Evolutionary conservation across 352 stramenopile species (phyloP), one percentile per base, ranked within the genome.

Genomic region (Pythium phragmitis): DNA sequence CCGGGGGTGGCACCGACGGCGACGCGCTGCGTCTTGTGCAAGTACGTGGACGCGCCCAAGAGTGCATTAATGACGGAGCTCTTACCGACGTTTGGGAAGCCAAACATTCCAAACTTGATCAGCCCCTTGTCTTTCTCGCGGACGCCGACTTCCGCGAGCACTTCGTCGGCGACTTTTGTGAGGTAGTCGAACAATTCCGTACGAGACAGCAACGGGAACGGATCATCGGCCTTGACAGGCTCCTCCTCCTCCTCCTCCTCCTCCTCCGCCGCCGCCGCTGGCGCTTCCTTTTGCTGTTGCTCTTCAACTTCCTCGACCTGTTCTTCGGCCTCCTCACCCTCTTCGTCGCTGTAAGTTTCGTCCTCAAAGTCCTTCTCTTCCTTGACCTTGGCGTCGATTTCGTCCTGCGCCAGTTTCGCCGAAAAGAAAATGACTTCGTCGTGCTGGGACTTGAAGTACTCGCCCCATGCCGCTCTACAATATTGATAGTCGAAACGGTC

Each of bases 31-130:
- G 91, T 92, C 69, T 94, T 92, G 81, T 99, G 97, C 36, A 87
- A 91, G 69, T 96, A 95, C 50, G 96, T 98, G 13, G 94, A 98
- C 50, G 92, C 96, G 50, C 97, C 97, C 21, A 99, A 80, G 26
- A 99, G 79, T 34, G 98, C 97, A 73, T 99, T 99, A 70, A 99
- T 99, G 36, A 99, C 89, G 26, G 92, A 99, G 67, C 85, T 98
- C 83, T 99, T 99, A 54, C 98, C 98, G 61, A 99, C 98, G 85
- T 99, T 99, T 16, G 98, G 98, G 77, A 99, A 99, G 37, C 98
- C 98, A 37, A 99, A 96, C 96, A 99, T 99, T 57, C 98, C 98
- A 67, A 99, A 88, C 59, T 91, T 97, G 69, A 91, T 89, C 47
- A 88, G 68, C 13, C 80, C 82, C 56, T 92, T 89, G 46, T 96